Conservation (phyloP, 371 early-diverging fungal species). For the Apophysomyces sp. region DNA sequence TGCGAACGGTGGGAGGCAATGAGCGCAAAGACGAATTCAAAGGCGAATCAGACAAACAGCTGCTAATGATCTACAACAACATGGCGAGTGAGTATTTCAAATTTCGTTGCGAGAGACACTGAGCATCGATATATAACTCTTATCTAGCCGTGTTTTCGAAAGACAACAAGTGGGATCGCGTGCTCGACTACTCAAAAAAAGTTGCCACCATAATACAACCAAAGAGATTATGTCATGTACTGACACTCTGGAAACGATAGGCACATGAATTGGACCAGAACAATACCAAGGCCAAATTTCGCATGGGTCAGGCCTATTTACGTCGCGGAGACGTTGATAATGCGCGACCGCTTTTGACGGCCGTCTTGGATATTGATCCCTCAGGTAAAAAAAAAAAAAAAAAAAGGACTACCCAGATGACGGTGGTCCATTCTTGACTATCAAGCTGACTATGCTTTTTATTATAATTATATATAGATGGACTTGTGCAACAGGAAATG, state of each 20-base stretch:
- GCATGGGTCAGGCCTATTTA: slow-evolving; percentile 41
- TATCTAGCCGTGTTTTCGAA: slow-evolving; percentile 38
- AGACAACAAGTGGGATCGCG: slow-evolving; percentile 43
- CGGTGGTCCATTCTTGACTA: no score
- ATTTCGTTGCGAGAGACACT: background rate
- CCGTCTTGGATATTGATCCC: slow-evolving; percentile 26
- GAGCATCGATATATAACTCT: no score
- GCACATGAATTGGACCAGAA: slow-evolving; percentile 24
- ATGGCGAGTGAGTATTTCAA: slow-evolving; percentile 25
- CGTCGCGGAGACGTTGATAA: slow-evolving; percentile 27
- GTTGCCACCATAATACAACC: slow-evolving; percentile 4
- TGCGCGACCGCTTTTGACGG: slow-evolving; percentile 23
- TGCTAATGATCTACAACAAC: slow-evolving; percentile 47
- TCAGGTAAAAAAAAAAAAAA: slow-evolving; percentile 20
- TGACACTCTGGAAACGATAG: slow-evolving; percentile 4
- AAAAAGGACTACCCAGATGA: no score
- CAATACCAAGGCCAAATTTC: slow-evolving; percentile 39
- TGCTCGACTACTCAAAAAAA: slow-evolving; percentile 31
- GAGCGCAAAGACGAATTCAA: slow-evolving; percentile 22
- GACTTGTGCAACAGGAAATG: slow-evolving; percentile 41
- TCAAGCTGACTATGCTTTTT: background rate
- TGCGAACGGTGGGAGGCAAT: slow-evolving; percentile 37
- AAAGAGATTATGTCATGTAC: background rate
- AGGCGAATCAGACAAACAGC: slow-evolving; percentile 20
- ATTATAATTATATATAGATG: slow-evolving; percentile 16